These are phyloP conservation scores for Tolypocladium pustulatum DNA, from an alignment of 2,329 filamentous ascomycete genomes.

Conservation along the genomic window DNA sequence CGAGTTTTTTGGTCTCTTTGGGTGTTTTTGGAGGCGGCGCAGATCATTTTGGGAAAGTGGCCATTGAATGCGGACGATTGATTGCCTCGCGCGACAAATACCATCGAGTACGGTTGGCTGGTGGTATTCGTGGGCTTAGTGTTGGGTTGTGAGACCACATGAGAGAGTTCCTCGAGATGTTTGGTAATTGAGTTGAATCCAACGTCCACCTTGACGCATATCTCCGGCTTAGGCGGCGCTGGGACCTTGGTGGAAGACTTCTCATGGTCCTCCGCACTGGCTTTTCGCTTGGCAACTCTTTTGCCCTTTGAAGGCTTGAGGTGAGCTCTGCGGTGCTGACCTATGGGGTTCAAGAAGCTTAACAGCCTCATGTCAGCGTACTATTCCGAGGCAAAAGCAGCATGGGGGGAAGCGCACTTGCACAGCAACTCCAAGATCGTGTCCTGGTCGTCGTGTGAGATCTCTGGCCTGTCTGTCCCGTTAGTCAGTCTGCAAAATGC, in stretches of 20 bases:
- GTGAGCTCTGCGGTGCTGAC: constrained; percentile 46
- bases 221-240: constrained; percentile 30
- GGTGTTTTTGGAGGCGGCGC: constrained; percentile 34
- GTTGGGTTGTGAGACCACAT: not conserved
- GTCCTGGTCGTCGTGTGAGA: constrained; percentile 48
- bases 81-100: constrained; percentile 49
- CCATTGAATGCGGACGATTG: constrained; percentile 47
- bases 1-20: constrained; percentile 32
- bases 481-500: not conserved
- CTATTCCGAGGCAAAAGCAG: too few species aligned
- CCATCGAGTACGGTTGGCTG: constrained; percentile 30
- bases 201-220: constrained; percentile 48
- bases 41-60: constrained; percentile 48
- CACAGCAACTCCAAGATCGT: constrained; percentile 56
- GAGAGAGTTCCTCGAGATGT: constrained; percentile 36
- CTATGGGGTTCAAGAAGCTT: constrained; percentile 54
- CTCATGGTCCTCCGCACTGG: constrained; percentile 3
- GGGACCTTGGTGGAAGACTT: not conserved
- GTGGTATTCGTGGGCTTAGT: not conserved
- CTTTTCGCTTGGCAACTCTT: constrained; percentile 38
- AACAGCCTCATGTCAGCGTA: not conserved
- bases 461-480: constrained; percentile 41
- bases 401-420: constrained; percentile 34
- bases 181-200: constrained; percentile 56
- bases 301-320: constrained; percentile 50